phyloP scores from a whole-genome alignment of 129 eudicot genomes.

The Ambrosia artemisiifolia region DNA sequence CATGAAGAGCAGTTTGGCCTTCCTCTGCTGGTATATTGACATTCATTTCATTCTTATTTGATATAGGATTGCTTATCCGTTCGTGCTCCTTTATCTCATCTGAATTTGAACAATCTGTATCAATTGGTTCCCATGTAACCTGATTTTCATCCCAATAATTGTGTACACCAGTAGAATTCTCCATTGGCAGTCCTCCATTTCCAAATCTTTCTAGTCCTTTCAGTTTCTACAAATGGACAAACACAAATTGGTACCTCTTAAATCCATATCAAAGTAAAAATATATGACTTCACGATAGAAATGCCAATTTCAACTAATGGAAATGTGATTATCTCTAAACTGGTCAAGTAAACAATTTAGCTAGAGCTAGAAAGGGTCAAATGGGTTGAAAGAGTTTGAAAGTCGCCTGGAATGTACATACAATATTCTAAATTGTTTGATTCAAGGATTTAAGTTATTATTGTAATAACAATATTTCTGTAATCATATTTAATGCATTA shows the following conservation, averaged over 20 bases:
- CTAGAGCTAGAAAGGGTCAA: neutral
- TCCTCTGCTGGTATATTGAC: conserved; percentile 41
- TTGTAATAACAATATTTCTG: neutral
- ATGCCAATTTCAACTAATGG: neutral
- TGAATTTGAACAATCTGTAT: conserved; percentile 22
- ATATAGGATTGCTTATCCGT: neutral
- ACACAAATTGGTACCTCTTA: neutral
- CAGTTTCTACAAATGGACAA: conserved; percentile 3
- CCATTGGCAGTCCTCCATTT: conserved; percentile 21
- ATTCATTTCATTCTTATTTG: conserved; percentile 22
- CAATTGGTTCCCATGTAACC: conserved; percentile 25
- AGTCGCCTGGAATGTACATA: neutral
- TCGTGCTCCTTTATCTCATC: conserved; percentile 19
- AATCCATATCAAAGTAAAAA: neutral
- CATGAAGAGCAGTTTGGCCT: conserved; percentile 50
- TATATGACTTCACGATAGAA: neutral
- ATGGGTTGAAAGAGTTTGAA: neutral
- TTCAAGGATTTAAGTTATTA: neutral
- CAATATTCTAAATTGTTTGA: neutral
- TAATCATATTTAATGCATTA: neutral
- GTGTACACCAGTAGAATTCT: conserved; percentile 14
- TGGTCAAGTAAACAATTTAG: neutral
- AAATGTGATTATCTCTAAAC: neutral
- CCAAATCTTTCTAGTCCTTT: conserved; percentile 4
- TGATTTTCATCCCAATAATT: conserved; percentile 26